phyloP scores from a whole-genome alignment of 2,329 filamentous ascomycete species.

The Fusarium drepaniforme region DNA sequence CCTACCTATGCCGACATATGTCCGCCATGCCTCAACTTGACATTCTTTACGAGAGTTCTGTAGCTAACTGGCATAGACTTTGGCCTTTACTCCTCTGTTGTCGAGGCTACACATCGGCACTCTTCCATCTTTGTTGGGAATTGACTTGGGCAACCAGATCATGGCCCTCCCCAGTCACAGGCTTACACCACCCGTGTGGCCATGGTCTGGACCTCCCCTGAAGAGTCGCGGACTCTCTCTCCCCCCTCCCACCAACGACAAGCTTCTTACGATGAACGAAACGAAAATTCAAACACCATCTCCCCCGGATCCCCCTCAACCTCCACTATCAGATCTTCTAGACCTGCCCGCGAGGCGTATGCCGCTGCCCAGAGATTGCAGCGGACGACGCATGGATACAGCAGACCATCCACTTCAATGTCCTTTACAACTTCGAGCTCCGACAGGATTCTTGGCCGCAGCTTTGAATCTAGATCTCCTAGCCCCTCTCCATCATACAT shows the following conservation, averaged over 20 bases:
- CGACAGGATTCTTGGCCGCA: constrained; percentile 26
- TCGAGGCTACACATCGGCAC: constrained; percentile 86
- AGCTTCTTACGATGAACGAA: constrained; percentile 7
- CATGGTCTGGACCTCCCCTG: constrained; percentile 53
- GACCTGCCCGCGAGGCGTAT: constrained; percentile 1
- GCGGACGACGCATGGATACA: constrained; percentile 2
- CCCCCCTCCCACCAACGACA: constrained; percentile 7
- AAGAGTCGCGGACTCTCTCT: constrained; percentile 9
- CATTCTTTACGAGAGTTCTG: too few relatives aligned
- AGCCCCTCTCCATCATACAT: constrained; percentile 18
- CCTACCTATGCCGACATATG: too few relatives aligned
- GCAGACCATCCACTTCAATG: constrained; percentile 29
- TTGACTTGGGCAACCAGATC: constrained; percentile 49
- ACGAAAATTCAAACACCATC: constrained; percentile 20
- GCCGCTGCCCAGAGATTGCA: constrained; percentile 13
- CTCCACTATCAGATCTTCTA: constrained; percentile 17
- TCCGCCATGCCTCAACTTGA: too few relatives aligned
- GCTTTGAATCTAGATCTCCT: constrained; percentile 13
- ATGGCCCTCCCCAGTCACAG: constrained; percentile 37
- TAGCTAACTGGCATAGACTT: constrained; percentile 70
- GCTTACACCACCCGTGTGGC: constrained; percentile 50
- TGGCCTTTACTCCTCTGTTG: constrained; percentile 79
- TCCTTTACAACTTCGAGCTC: constrained; percentile 41
- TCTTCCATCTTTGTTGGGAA: constrained; percentile 79
- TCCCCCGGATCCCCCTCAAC: constrained; percentile 12